Conservation (phyloP, 2,329 filamentous ascomycete species). For the Zarea fungicola region DNA sequence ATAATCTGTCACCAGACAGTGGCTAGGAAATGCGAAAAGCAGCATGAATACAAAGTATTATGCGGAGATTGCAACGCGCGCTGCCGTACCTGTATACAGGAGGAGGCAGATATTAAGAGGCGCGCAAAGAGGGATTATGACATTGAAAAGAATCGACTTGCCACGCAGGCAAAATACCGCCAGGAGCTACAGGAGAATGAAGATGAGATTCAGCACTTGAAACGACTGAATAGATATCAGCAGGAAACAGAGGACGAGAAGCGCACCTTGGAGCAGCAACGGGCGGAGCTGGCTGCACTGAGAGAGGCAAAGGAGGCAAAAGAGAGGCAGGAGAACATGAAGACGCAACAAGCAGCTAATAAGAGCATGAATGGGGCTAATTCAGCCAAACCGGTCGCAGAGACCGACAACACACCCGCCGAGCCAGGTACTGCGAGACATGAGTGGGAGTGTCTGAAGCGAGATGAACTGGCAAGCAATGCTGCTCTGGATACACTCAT, state of each 20-base stretch:
- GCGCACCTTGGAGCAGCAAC: constrained; percentile 39
- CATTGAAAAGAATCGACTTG: constrained; percentile 44
- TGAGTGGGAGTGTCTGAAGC: constrained; percentile 61
- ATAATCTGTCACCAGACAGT: constrained; percentile 30
- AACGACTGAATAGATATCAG: constrained; percentile 37
- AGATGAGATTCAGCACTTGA: constrained; percentile 48
- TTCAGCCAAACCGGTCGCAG: too few species aligned
- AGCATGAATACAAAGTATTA: constrained; percentile 41
- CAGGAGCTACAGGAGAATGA: constrained; percentile 42
- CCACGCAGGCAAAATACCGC: constrained; percentile 39
- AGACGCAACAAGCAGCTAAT: too few species aligned
- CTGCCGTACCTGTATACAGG: constrained; percentile 49
- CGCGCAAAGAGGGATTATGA: constrained; percentile 41
- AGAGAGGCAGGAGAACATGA: constrained; percentile 12
- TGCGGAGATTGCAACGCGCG: constrained; percentile 38
- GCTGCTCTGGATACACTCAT: constrained; percentile 58
- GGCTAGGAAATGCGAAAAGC: constrained; percentile 42
- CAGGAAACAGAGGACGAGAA: constrained; percentile 40
- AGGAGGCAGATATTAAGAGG: constrained; percentile 41
- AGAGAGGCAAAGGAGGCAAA: constrained; percentile 29
- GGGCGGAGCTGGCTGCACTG: constrained; percentile 40
- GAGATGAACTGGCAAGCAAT: constrained; percentile 44
- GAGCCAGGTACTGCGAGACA: constrained; percentile 28
- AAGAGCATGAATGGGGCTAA: too few species aligned
- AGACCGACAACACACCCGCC: background rate